Base-by-base conservation (phyloP, 1,139 yeast genomes). In the Geotrichum candidum region DNA sequence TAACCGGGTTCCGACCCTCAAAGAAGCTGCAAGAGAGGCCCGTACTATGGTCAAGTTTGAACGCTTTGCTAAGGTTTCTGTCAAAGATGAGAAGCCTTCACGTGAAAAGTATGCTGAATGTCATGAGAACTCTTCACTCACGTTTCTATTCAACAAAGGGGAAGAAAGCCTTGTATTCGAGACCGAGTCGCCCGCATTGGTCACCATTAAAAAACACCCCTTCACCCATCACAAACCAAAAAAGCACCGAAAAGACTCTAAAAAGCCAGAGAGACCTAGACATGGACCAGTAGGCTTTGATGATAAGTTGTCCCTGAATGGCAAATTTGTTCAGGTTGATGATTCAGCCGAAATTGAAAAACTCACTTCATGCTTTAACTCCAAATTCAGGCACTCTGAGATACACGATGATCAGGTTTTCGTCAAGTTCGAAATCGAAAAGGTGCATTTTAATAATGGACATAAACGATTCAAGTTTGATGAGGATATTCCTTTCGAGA, bases 71-170 rank as follows among this genome's bases (percentile, higher is more conserved):
- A 65, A 68, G 33, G 61, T 69, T 13, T 73, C 70, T 57, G 15
- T 38, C 5, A 38, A 38, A 15, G 18, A 3, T 10, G 45, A 6
- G 6, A n/a, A 18, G 6, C 68, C 71, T 10, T 66, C 70, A 51
- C 78, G 86, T 71, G 96, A 88, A 73, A 88, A 88, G 74, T 87
- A 86, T 69, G 85, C 86, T 15, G 92, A 87, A 67, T 85, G 90
- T 65, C 83, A 82, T 65, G 70, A 75, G n/a, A 87, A 84, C 68
- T 92, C 94, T 9, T 80, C 85, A 63, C 87, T 90, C 18, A 79
- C 85, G 53, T 75, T 89, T 78, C 77, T 88, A 48, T 80, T 85
- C 57, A 81, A 88, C 55, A 85, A 84, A 65, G 81, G 87, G 68
- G 86, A 90, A 1, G 77, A 88, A 1, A 78, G 87, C 5, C 83